These are phyloP conservation scores for Avena atlantica DNA, from an alignment of 176 grass and related monocot species.

Conservation along the genomic window DNA sequence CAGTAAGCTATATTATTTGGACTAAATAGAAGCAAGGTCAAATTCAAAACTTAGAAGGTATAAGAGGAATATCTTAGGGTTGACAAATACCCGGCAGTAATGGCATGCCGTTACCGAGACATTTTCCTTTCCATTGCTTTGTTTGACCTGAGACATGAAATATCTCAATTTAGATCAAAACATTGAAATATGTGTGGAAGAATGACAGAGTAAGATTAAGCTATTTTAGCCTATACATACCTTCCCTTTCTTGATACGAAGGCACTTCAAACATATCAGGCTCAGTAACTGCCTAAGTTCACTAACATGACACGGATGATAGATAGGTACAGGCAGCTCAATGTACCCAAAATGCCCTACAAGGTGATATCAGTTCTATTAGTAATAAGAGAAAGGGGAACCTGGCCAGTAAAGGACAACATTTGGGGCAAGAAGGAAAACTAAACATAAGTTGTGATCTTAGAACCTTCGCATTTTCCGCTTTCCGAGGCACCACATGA, in stretches of 20 bases:
- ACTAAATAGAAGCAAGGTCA: constrained; percentile 12
- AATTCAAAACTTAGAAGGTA: constrained; percentile 36
- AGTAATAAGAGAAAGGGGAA: constrained; percentile 21
- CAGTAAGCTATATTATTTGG: constrained; percentile 16
- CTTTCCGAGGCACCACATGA: constrained; percentile 84
- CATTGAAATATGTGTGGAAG: neutral
- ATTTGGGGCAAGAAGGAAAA: constrained; percentile 6
- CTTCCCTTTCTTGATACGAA: constrained; percentile 87
- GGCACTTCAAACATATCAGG: constrained; percentile 80
- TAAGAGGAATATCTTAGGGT: constrained; percentile 4
- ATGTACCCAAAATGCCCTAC: constrained; percentile 96
- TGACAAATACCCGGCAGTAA: constrained; percentile 68
- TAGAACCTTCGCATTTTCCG: constrained; percentile 87
- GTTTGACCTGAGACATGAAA: constrained; percentile 63
- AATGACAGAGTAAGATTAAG: constrained; percentile 3
- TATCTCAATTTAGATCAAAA: constrained; percentile 19
- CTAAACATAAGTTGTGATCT: constrained; percentile 20
- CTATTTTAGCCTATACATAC: constrained; percentile 31
- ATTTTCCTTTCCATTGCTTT: constrained; percentile 57
- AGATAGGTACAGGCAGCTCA: constrained; percentile 85
- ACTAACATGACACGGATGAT: constrained; percentile 81
- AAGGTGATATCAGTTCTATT: constrained; percentile 39
- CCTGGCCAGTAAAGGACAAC: constrained; percentile 22
- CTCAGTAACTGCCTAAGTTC: constrained; percentile 80
- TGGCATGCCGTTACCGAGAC: constrained; percentile 57